Percentiles rank a stretch among this genome's conserved stretches.
Conservation (phyloP, 106 monocot genomes). For the Narthecium ossifragum region DNA sequence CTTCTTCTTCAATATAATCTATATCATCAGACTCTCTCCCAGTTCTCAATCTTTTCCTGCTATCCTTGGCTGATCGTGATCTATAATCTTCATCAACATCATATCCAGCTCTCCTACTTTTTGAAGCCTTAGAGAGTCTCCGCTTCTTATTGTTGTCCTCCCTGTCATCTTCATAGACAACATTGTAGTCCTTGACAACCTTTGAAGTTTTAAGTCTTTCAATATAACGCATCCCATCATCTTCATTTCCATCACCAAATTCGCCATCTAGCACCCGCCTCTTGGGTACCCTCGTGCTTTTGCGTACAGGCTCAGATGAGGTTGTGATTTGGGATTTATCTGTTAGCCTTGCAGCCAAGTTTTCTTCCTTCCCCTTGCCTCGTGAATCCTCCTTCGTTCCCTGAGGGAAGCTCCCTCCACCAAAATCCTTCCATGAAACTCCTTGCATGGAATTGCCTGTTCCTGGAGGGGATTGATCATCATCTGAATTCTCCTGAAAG, state of each 20-base stretch:
- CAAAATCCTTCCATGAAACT: slow-evolving; percentile 24
- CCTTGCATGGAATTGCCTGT: slow-evolving; percentile 12
- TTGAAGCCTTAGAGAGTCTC: slow-evolving; percentile 33
- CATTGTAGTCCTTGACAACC: slow-evolving; percentile 4
- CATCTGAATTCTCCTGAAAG: slow-evolving; percentile 28
- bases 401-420: slow-evolving; percentile 9
- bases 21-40: slow-evolving; percentile 33
- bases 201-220: slow-evolving; percentile 41
- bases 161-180: slow-evolving; percentile 26
- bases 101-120: slow-evolving; percentile 30
- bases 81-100: slow-evolving; percentile 38
- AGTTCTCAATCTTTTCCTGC: slow-evolving; percentile 24
- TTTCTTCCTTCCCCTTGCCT: slow-evolving; percentile 7
- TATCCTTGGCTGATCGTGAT: slow-evolving; percentile 21
- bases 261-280: slow-evolving; percentile 45
- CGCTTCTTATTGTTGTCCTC: slow-evolving; percentile 23
- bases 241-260: slow-evolving; percentile 39
- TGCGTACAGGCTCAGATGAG: slow-evolving; percentile 35
- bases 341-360: slow-evolving; percentile 2
- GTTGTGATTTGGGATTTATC: neutral
- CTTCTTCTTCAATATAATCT: slow-evolving; percentile 60
- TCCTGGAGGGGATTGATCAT: slow-evolving; percentile 17
- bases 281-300: slow-evolving; percentile 57
- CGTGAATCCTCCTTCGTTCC: slow-evolving; percentile 13
- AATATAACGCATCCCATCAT: slow-evolving; percentile 52